A percentile compares a stretch with the other conserved stretches of the same genome.
Conservation (phyloP, 108 stramenopile species). For the Schizochytrium sp. region DNA sequence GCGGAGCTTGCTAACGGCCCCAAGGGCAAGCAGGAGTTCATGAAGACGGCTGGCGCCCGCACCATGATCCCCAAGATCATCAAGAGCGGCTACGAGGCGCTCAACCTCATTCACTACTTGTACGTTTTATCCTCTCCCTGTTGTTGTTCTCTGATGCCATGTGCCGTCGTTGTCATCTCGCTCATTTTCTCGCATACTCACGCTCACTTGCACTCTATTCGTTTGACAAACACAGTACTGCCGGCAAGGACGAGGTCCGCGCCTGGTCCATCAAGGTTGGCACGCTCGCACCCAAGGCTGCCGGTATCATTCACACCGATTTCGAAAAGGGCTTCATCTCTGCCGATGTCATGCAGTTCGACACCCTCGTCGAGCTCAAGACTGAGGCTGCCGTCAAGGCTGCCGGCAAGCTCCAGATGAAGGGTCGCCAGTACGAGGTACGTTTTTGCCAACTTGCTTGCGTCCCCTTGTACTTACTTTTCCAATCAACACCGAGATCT, state of each 20-base stretch:
- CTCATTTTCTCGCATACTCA: too few relatives aligned
- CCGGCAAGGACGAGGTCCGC: constrained; percentile 93
- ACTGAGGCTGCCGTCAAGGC: constrained; percentile 95
- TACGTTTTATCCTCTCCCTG: neutral
- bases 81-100: constrained; percentile 80
- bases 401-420: constrained; percentile 92
- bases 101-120: constrained; percentile 92
- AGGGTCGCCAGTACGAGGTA: constrained; percentile 87
- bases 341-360: constrained; percentile 89
- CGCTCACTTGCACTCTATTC: neutral
- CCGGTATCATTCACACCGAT: constrained; percentile 96
- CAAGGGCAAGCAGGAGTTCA: constrained; percentile 36
- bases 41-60: constrained; percentile 58
- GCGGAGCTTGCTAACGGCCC: constrained; percentile 57
- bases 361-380: constrained; percentile 83
- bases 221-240: constrained; percentile 49
- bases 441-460: neutral
- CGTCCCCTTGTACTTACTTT: neutral
- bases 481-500: neutral
- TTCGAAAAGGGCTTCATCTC: constrained; percentile 99
- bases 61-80: constrained; percentile 88
- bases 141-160: too few relatives aligned
- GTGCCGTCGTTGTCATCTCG: too few relatives aligned
- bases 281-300: constrained; percentile 81
- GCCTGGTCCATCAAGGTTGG: constrained; percentile 97